Percentiles rank a stretch among this genome's conserved stretches.
Evolutionary conservation across 2,329 filamentous ascomycete genomes (phyloP).

Genomic region (Epichloe brachyelytri): DNA sequence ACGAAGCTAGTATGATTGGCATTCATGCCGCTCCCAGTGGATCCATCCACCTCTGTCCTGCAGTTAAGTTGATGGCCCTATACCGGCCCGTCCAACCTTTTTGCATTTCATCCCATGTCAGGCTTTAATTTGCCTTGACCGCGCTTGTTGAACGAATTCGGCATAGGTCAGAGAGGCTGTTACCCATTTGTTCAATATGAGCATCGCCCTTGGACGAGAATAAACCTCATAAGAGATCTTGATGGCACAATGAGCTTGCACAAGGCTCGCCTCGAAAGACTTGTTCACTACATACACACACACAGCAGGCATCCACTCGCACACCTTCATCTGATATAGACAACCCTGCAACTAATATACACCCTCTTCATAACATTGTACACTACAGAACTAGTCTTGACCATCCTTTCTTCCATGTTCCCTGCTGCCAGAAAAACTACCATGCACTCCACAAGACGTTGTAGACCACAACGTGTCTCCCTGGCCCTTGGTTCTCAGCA

Average conservation of each 20-base stretch:
- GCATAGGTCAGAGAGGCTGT: not conserved
- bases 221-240: too few species aligned
- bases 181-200: not conserved
- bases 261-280: not conserved
- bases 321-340: conserved; percentile 13
- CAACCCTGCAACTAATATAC: conserved; percentile 18
- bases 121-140: not conserved
- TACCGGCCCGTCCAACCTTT: conserved; percentile 1
- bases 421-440: conserved; percentile 1
- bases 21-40: conserved; percentile 4
- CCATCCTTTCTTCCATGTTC: conserved; percentile 3
- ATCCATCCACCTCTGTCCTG: not conserved
- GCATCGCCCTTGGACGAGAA: not conserved
- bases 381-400: conserved; percentile 8
- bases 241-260: not conserved
- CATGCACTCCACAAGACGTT: conserved; percentile 7
- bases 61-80: not conserved
- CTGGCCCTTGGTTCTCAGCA: conserved; percentile 3
- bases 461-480: conserved; percentile 11
- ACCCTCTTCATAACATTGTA: conserved; percentile 10
- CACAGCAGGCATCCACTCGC: not conserved
- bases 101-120: conserved; percentile 4
- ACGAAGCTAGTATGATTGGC: conserved; percentile 1
- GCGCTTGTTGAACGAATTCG: not conserved
- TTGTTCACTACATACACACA: not conserved